These are phyloP conservation scores for Leishmania turanica DNA, from an alignment of 208 protist genomes.

Conservation along the genomic window DNA sequence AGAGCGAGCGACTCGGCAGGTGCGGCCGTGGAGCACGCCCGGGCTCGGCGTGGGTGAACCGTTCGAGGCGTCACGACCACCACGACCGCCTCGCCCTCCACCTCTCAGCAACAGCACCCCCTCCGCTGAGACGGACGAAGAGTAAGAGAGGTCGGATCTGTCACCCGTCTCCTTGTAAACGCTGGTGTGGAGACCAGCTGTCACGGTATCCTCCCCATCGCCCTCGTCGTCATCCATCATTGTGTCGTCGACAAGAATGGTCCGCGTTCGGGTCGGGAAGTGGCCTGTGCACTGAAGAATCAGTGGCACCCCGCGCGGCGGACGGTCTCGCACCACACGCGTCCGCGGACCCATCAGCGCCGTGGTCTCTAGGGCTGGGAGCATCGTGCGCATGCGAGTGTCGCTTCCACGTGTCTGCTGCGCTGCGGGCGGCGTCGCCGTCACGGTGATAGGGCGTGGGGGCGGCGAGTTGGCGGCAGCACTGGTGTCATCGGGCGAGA, in stretches of 20 bases:
- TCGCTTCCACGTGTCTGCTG: background rate
- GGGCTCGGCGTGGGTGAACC: background rate
- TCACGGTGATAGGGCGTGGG: background rate
- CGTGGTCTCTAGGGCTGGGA: background rate
- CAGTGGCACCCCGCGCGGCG: conserved; percentile 24
- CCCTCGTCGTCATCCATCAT: background rate
- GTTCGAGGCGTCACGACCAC: background rate
- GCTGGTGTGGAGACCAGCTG: conserved; percentile 23
- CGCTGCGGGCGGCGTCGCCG: background rate
- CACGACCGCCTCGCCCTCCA: background rate
- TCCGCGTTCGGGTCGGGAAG: conserved; percentile 23
- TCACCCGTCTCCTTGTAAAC: conserved; percentile 21
- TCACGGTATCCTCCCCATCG: conserved; percentile 24
- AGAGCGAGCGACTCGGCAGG: background rate
- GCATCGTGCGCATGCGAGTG: background rate
- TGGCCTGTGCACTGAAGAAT: conserved; percentile 33
- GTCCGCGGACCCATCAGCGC: background rate
- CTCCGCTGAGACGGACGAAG: conserved; percentile 4
- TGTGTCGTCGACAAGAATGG: conserved; percentile 4
- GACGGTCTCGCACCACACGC: conserved; percentile 27
- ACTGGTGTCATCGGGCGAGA: background rate
- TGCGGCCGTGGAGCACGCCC: background rate
- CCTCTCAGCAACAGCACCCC: background rate
- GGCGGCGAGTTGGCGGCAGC: conserved; percentile 3
- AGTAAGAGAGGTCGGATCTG: conserved; percentile 4